Percentiles rank a stretch among this genome's conserved stretches.
Evolutionary conservation across 140 eudicot genomes (phyloP).

Genomic region (Stevia rebaudiana): DNA sequence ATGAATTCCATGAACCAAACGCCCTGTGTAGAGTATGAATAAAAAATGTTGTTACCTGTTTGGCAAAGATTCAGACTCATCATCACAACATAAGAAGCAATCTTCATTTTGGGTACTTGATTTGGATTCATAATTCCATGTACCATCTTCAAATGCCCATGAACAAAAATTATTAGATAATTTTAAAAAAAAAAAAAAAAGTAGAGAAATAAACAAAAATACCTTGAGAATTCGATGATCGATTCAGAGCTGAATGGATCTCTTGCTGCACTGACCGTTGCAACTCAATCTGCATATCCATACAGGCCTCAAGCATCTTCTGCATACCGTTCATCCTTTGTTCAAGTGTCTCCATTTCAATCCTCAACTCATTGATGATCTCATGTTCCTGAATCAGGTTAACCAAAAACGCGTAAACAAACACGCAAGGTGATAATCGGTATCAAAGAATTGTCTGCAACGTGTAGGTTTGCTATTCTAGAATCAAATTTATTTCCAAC

Average conservation of each 20-base stretch:
- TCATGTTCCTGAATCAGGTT: conserved; percentile 55
- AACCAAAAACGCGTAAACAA: not conserved
- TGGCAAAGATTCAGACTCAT: conserved; percentile 50
- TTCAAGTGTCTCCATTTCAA: conserved; percentile 69
- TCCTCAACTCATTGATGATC: conserved; percentile 58
- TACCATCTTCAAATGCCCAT: conserved; percentile 30
- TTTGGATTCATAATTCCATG: conserved; percentile 27
- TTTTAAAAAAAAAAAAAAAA: not conserved
- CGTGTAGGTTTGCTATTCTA: too few relatives aligned
- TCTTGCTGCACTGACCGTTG: conserved; percentile 66
- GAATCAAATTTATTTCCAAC: too few relatives aligned
- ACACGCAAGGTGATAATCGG: too few relatives aligned
- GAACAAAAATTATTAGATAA: not conserved
- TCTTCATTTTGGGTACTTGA: conserved; percentile 49
- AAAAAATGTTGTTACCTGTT: conserved; percentile 40
- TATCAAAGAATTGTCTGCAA: too few relatives aligned
- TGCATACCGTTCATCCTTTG: conserved; percentile 81
- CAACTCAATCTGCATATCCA: conserved; percentile 78
- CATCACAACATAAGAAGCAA: conserved; percentile 60
- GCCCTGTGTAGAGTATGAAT: not conserved
- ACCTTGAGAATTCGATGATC: conserved; percentile 40
- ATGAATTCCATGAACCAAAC: too few relatives aligned
- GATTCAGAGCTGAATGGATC: conserved; percentile 67
- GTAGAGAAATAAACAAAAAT: not conserved
- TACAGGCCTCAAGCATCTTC: conserved; percentile 77